These are phyloP conservation scores for Hypomontagnella monticulosa DNA, from an alignment of 495 filamentous ascomycete species.

Conservation along the genomic window DNA sequence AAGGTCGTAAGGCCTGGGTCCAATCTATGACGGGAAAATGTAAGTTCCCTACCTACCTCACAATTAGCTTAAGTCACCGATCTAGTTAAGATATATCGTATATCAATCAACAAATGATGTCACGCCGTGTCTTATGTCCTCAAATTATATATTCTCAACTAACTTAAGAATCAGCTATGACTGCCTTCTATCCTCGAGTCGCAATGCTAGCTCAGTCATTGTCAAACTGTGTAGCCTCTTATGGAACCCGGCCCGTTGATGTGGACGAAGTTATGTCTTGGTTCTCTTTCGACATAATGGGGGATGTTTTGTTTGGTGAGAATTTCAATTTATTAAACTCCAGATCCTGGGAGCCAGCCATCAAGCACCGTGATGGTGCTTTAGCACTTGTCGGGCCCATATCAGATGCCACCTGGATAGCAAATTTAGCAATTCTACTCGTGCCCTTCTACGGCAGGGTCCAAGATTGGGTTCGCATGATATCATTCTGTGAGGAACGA, in stretches of 20 bases:
- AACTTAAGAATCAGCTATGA: conserved; percentile 19
- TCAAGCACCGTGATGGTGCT: conserved; percentile 30
- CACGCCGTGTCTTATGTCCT: too few relatives aligned
- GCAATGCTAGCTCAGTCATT: conserved; percentile 3
- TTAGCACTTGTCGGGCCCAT: conserved; percentile 31
- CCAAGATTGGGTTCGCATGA: conserved; percentile 29
- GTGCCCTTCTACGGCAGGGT: conserved; percentile 16
- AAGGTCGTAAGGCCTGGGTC: conserved; percentile 49
- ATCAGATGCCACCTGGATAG: conserved; percentile 32
- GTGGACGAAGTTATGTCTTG: conserved; percentile 27
- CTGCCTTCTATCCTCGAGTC: conserved; percentile 28
- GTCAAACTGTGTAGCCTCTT: conserved; percentile 8
- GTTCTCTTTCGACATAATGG: conserved; percentile 9
- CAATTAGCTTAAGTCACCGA: too few relatives aligned
- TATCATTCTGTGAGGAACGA: conserved; percentile 28
- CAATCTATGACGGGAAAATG: conserved; percentile 42
- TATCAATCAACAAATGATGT: neutral
- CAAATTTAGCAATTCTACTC: conserved; percentile 24
- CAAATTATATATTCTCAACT: too few relatives aligned
- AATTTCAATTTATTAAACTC: conserved; percentile 6
- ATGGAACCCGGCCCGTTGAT: conserved; percentile 5
- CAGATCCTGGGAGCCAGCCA: neutral
- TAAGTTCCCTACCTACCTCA: conserved; percentile 8
- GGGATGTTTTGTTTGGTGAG: conserved; percentile 9
- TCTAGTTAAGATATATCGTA: neutral